These are phyloP conservation scores for Glarea lozoyensis DNA, from an alignment of 495 filamentous ascomycete genomes.

Conservation along the genomic window DNA sequence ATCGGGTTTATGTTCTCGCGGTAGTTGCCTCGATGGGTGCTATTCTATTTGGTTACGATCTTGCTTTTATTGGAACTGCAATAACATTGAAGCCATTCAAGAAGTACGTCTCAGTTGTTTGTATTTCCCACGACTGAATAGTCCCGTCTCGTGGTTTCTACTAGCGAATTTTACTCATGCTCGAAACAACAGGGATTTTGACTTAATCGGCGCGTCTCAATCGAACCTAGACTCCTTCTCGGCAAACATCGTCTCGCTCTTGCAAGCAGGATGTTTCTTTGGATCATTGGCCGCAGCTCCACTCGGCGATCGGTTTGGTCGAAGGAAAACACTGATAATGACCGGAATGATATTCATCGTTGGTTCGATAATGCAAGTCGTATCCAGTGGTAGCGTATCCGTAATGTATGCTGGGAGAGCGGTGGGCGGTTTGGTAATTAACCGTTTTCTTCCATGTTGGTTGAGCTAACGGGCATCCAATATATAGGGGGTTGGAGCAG, in stretches of 20 bases:
- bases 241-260: conserved; percentile 51
- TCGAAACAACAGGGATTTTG: too few species aligned
- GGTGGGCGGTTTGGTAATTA: conserved; percentile 43
- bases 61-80: conserved; percentile 50
- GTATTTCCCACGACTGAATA: too few species aligned
- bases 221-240: too few species aligned
- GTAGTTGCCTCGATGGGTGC: conserved; percentile 43
- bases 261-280: conserved; percentile 36
- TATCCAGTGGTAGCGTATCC: conserved; percentile 25
- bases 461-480: too few species aligned
- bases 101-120: too few species aligned
- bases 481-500: conserved; percentile 46
- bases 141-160: too few species aligned
- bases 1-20: conserved; percentile 43
- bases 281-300: conserved; percentile 16
- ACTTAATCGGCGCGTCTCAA: too few species aligned
- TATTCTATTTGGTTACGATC: conserved; percentile 50
- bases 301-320: conserved; percentile 28
- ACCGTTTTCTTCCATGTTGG: too few species aligned
- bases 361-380: conserved; percentile 30
- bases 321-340: conserved; percentile 27
- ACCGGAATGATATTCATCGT: conserved; percentile 29
- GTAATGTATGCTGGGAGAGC: conserved; percentile 35
- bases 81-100: conserved; percentile 47
- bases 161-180: too few species aligned